Percentiles rank a stretch among this genome's conserved stretches.
These are phyloP conservation scores for Ambrosiella cleistominuta DNA, from an alignment of 2,329 filamentous ascomycete species.

Conservation along the genomic window DNA sequence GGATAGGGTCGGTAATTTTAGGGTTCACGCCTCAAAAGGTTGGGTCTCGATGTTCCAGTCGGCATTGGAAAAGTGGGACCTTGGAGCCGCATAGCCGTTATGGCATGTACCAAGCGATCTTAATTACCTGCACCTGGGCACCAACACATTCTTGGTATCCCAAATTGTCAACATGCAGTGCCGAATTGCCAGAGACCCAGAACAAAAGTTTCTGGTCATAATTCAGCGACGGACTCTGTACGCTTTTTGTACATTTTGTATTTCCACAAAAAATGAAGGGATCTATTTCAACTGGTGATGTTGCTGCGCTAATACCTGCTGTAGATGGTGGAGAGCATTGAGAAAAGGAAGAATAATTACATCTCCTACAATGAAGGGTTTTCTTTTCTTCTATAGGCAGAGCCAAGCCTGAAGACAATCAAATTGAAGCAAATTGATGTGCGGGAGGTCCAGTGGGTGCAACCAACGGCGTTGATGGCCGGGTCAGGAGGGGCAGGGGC, in stretches of 20 bases:
- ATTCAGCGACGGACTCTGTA: background rate
- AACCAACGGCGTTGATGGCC: too few species aligned
- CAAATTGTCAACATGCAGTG: background rate
- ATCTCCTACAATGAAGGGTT: background rate
- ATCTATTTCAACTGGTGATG: background rate
- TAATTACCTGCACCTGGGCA: background rate
- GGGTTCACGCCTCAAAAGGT: too few species aligned
- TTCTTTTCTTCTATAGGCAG: background rate
- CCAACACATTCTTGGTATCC: background rate
- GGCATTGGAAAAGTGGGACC: too few species aligned
- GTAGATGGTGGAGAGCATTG: background rate
- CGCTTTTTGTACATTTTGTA: too few species aligned
- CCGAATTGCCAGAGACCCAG: background rate
- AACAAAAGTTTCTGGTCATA: background rate
- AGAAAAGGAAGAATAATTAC: background rate
- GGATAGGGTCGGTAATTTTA: too few species aligned
- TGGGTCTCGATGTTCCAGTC: background rate
- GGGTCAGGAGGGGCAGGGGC: too few species aligned
- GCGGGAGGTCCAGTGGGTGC: too few species aligned
- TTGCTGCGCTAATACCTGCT: background rate
- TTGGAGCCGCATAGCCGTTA: background rate
- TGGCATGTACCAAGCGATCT: background rate
- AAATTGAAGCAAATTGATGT: too few species aligned
- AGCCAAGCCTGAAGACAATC: too few species aligned
- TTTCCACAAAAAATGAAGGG: background rate